Evolutionary conservation across 179 eudicot genomes (phyloP), one percentile per base, ranked within the genome.

Genomic region (Gypsophila paniculata): DNA sequence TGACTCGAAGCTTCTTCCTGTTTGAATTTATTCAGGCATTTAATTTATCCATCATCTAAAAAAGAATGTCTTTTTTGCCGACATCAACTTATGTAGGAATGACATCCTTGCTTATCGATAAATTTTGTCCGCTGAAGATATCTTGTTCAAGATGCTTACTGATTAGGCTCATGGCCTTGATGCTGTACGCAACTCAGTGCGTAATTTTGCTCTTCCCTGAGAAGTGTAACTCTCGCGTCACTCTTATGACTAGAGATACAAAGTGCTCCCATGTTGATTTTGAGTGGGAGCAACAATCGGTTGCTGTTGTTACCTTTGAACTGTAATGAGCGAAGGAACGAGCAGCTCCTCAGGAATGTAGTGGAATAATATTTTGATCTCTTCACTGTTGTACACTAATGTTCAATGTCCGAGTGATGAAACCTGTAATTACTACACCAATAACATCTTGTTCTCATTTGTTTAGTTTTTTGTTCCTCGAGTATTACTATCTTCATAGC

Each of bases 111-210:
- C 63, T 29, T 32, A 26, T 62, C 49, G 34, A 48, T 53, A 49
- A 91, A 88, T 68, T 84, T 18, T 57, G 46, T 14, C 15, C 51
- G 38, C 8, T 39, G 15, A 39, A 62, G 15, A 26, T 62, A 9
- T 32, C 38, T 62, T 61, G 62, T 69, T 49, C 61, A 69, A 48
- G 66, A 51, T 68, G 61, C 49, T 34, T 5, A 61, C 42, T 44
- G 67, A 32, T 68, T 65, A 46, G 57, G 21, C 13, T 94, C 3
- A 29, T 57, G 36, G 49, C 48, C 18, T 51, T 26, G 21, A 10
- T 36, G 54, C 34, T 61, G 59, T 17, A 88, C 91, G 76, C 90
- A 91, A 0, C 55, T 82, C 57, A 68, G 94, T 81, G 91, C 68
- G 39, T 18, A 67, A 68, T 19, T 57, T 68, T 38, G 65, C 42